Conservation (phyloP, 148 eudicot species). For the Bassia scoparia region DNA sequence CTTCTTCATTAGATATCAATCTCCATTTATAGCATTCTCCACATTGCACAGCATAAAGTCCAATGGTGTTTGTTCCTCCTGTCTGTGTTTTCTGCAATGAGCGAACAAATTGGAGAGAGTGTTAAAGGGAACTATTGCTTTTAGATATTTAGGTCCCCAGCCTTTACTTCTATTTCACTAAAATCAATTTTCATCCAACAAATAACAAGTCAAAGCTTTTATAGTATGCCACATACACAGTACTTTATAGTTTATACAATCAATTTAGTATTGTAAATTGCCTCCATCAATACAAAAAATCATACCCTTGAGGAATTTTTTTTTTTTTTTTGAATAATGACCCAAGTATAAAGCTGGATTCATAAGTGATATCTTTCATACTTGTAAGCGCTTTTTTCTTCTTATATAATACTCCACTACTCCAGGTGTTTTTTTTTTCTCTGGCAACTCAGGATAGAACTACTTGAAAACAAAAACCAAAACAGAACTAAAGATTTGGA, state of each 20-base stretch:
- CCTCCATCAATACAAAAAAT: no score
- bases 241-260: neutral
- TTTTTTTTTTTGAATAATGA: neutral
- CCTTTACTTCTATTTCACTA: neutral
- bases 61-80: slow-evolving; percentile 25
- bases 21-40: slow-evolving; percentile 81
- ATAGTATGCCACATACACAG: no score
- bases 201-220: neutral
- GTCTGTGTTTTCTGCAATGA: slow-evolving; percentile 34
- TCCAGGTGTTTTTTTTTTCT: neutral
- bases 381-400: neutral
- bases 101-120: neutral
- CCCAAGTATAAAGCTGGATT: neutral
- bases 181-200: neutral
- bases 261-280: neutral
- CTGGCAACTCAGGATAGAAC: neutral
- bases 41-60: slow-evolving; percentile 64
- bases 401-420: neutral
- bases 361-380: neutral
- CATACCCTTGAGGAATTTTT: neutral
- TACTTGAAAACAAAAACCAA: neutral
- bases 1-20: slow-evolving; percentile 51
- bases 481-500: neutral
- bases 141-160: no score
- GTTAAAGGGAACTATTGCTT: neutral